phyloP scores from a whole-genome alignment of 139 green algal species.

The Zygnema circumcarinatum region DNA sequence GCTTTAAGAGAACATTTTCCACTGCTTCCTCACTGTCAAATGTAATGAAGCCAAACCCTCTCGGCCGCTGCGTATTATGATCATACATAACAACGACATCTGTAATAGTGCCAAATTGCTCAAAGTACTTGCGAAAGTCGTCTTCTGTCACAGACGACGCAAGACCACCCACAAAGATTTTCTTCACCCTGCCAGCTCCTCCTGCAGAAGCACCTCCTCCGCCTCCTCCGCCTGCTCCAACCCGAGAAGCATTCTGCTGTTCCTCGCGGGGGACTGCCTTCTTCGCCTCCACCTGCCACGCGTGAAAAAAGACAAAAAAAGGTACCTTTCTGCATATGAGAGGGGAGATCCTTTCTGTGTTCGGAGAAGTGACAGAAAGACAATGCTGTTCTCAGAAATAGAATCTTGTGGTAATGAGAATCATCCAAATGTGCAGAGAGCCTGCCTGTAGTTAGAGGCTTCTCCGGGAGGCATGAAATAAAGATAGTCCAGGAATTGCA shows the following conservation, averaged over 20 bases:
- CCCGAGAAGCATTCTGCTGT: slow-evolving; percentile 58
- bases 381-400: too few relatives aligned
- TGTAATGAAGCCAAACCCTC: slow-evolving; percentile 97
- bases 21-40: slow-evolving; percentile 89
- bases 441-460: too few relatives aligned
- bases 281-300: slow-evolving; percentile 93
- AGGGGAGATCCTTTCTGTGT: too few relatives aligned
- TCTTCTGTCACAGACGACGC: slow-evolving; percentile 86
- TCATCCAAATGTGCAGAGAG: too few relatives aligned
- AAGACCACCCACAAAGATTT: slow-evolving; percentile 96
- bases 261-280: slow-evolving; percentile 92
- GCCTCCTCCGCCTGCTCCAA: neutral
- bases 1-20: slow-evolving; percentile 77
- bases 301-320: too few relatives aligned
- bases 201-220: slow-evolving; percentile 12
- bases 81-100: slow-evolving; percentile 96
- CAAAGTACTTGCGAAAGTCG: slow-evolving; percentile 77
- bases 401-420: too few relatives aligned
- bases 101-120: slow-evolving; percentile 81
- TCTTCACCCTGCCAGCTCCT: slow-evolving; percentile 71
- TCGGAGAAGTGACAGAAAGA: too few relatives aligned
- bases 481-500: too few relatives aligned
- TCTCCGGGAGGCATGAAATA: too few relatives aligned
- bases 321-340: too few relatives aligned
- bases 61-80: slow-evolving; percentile 87